phyloP scores from a whole-genome alignment of 192 early-diverging fungal genomes.

The Entomortierella beljakovae region DNA sequence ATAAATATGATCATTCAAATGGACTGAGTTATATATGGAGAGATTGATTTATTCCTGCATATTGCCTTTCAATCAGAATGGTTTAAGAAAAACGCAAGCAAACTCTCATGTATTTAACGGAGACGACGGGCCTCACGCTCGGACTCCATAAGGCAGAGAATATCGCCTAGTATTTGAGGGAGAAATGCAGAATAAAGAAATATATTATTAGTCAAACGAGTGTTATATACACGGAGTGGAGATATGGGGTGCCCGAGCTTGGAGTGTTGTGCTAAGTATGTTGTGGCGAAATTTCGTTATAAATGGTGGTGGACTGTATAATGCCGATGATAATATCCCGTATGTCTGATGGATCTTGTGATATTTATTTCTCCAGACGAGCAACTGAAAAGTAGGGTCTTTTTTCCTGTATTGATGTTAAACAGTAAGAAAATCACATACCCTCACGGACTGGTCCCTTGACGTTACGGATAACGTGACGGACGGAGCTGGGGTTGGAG shows the following conservation, averaged over 20 bases:
- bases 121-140: conserved; percentile 99
- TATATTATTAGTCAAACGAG: not conserved
- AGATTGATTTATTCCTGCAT: conserved; percentile 40
- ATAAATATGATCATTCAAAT: not conserved
- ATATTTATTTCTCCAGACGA: no score
- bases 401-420: not conserved
- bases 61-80: conserved; percentile 5
- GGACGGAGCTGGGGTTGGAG: conserved; percentile 65
- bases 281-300: no score
- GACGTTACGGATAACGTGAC: conserved; percentile 99
- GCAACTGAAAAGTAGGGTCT: no score
- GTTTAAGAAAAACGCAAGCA: conserved; percentile 8
- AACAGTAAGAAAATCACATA: conserved; percentile 23
- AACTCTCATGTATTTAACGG: conserved; percentile 72
- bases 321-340: no score
- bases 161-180: conserved; percentile 71
- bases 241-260: no score
- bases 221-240: no score
- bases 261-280: no score
- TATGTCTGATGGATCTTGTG: no score
- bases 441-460: conserved; percentile 98
- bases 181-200: not conserved
- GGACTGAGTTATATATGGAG: not conserved
- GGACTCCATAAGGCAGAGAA: conserved; percentile 97
- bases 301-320: no score